Percentiles rank a stretch among this genome's conserved stretches.
These are phyloP conservation scores for Lentinula raphanica DNA, from an alignment of 768 basidiomycete species.

Conservation along the genomic window DNA sequence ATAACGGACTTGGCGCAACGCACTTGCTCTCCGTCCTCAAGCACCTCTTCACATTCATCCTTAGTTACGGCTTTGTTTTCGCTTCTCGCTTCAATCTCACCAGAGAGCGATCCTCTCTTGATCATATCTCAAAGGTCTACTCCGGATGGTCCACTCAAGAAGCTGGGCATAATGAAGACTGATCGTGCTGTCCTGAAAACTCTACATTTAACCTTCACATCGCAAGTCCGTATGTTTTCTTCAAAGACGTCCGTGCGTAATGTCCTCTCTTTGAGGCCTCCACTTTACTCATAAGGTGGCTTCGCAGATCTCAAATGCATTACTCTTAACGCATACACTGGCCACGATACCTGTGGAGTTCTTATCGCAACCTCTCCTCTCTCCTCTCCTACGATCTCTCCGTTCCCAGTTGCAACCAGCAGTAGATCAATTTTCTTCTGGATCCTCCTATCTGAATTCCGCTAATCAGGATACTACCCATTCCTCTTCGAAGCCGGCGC, in stretches of 20 bases:
- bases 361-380: slow-evolving; percentile 20
- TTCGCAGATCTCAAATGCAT: slow-evolving; percentile 31
- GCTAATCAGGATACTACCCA: slow-evolving; percentile 15
- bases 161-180: slow-evolving; percentile 48
- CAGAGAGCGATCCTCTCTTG: slow-evolving; percentile 45
- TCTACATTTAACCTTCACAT: slow-evolving; percentile 29
- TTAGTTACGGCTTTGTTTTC: slow-evolving; percentile 39
- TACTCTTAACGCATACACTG: slow-evolving; percentile 32
- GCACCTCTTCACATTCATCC: slow-evolving; percentile 13
- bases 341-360: slow-evolving; percentile 30
- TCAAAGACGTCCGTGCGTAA: slow-evolving; percentile 26
- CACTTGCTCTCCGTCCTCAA: slow-evolving; percentile 11
- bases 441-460: neutral
- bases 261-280: neutral
- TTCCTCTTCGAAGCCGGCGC: neutral
- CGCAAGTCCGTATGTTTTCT: slow-evolving; percentile 32
- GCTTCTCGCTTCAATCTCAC: slow-evolving; percentile 29
- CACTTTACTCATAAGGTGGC: slow-evolving; percentile 19
- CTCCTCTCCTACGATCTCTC: slow-evolving; percentile 26
- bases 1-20: slow-evolving; percentile 49
- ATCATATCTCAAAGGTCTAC: slow-evolving; percentile 24
- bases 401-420: slow-evolving; percentile 25
- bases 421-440: slow-evolving; percentile 13
- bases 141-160: slow-evolving; percentile 41
- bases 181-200: slow-evolving; percentile 44